Base-by-base conservation (phyloP, 2,329 filamentous ascomycete species). In the Colletotrichum higginsianum region DNA sequence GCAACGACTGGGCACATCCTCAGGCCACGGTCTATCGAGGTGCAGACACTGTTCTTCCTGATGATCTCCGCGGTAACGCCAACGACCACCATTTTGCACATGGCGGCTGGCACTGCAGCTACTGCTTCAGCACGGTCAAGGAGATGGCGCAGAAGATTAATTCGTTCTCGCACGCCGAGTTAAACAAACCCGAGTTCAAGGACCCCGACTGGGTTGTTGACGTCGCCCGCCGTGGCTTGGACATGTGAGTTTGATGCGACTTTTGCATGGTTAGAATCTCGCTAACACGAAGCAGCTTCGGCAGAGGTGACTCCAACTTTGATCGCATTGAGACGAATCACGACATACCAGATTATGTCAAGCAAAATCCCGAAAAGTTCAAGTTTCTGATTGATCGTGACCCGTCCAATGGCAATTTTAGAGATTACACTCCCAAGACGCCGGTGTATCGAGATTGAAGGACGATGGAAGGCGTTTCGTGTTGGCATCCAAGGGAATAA, bases 41-140 rank as follows among this genome's bases (percentile, higher is more conserved):
- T 69, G 75, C 58, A n/a, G 66, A 75, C 21, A 91, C 90, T 8
- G 80, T 91, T 56, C 78, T 80, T 23, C 90, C 89, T 0, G 84
- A 84, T 35, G 84, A 89, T 74, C 81, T 91, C 61, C 86, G 89
- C 30, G 83, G 84, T 73, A 82, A 84, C 52, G 83, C 86, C 64
- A 82, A 83, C 55, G 83, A 83, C 4, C 57, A 82, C 5, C 80
- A 80, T 52, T 77, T 83, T 1, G 72, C 82, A 1, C 80, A 88
- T 74, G 86, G 88, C 0, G 86, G 81, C 0, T 92, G 90, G 90
- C 89, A 91, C 78, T 92, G 89, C 82, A 89, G 87, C 61, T 87
- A 83, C 66, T 91, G 90, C 80, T 90, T 90, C 77, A 80, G 83
- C 21, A 90, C 87, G 0, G 79, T 91, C 18, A 82, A 82, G 4